These are phyloP conservation scores for Xylaria sp. DNA, from an alignment of 2,329 filamentous ascomycete genomes.

Conservation along the genomic window DNA sequence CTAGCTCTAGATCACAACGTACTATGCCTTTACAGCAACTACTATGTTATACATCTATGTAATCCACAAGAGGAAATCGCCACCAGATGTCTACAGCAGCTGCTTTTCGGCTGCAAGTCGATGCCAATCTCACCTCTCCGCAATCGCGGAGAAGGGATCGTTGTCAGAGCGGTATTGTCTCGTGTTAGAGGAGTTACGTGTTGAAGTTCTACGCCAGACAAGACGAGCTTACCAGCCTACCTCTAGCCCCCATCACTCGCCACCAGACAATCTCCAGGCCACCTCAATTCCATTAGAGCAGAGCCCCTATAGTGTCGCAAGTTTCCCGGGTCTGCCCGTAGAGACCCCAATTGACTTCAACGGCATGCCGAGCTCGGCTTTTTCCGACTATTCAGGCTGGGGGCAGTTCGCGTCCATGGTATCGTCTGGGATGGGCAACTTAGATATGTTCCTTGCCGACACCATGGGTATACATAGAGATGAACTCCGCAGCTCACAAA, in stretches of 20 bases:
- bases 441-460: conserved; percentile 18
- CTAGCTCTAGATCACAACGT: conserved; percentile 33
- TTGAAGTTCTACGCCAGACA: conserved; percentile 32
- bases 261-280: background rate
- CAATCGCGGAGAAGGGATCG: conserved; percentile 40
- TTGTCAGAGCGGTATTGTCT: conserved; percentile 45
- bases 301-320: background rate
- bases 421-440: conserved; percentile 39
- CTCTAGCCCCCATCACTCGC: background rate
- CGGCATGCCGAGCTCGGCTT: conserved; percentile 26
- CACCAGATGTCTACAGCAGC: conserved; percentile 24
- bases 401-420: conserved; percentile 46
- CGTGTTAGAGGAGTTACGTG: conserved; percentile 46
- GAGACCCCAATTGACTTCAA: conserved; percentile 28
- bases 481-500: background rate
- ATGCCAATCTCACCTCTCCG: conserved; percentile 41
- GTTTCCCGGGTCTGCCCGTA: background rate
- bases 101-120: conserved; percentile 40
- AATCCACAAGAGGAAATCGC: conserved; percentile 38
- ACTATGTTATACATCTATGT: conserved; percentile 46
- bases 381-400: conserved; percentile 41
- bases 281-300: conserved; percentile 2
- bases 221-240: background rate
- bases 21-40: conserved; percentile 47
- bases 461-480: background rate